Conservation (phyloP, 768 basidiomycete species). For the Goffeauzyma gilvescens region DNA sequence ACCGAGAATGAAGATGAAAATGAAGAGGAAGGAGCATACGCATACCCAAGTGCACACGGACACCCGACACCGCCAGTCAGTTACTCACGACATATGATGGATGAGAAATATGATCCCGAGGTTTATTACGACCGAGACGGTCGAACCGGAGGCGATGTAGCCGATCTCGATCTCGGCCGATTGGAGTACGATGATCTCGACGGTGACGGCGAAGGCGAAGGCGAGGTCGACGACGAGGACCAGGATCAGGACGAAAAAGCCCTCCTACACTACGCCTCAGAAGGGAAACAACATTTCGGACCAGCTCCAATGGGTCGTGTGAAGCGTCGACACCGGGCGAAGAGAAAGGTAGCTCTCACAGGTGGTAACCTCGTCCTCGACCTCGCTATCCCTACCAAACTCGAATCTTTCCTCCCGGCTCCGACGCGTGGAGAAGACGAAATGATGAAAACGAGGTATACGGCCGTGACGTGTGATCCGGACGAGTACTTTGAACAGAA, state of each 20-base stretch:
- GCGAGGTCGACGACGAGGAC: not conserved
- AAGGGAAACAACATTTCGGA: slow-evolving; percentile 20
- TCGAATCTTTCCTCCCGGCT: slow-evolving; percentile 38
- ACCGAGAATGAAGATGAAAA: not conserved
- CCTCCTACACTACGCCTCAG: slow-evolving; percentile 1
- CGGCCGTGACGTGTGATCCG: slow-evolving; percentile 83
- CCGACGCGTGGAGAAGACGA: slow-evolving; percentile 50
- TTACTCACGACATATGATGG: too few relatives aligned
- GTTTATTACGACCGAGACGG: too few relatives aligned
- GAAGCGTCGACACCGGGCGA: slow-evolving; percentile 20
- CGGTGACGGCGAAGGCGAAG: not conserved
- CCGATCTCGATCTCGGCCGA: not conserved
- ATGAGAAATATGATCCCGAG: too few relatives aligned
- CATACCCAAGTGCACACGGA: too few relatives aligned
- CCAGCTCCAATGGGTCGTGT: slow-evolving; percentile 28
- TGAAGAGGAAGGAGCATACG: too few relatives aligned
- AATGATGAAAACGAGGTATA: slow-evolving; percentile 43
- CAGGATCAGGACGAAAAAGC: not conserved
- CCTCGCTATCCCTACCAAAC: slow-evolving; percentile 60
- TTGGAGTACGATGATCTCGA: not conserved
- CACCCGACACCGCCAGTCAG: too few relatives aligned
- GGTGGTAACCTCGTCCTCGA: slow-evolving; percentile 69
- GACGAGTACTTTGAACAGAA: slow-evolving; percentile 71
- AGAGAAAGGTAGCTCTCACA: slow-evolving; percentile 17
- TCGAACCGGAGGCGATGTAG: slow-evolving; percentile 4